Base-by-base conservation (phyloP, 2,329 filamentous ascomycete genomes). In the Alternaria arbusti region DNA sequence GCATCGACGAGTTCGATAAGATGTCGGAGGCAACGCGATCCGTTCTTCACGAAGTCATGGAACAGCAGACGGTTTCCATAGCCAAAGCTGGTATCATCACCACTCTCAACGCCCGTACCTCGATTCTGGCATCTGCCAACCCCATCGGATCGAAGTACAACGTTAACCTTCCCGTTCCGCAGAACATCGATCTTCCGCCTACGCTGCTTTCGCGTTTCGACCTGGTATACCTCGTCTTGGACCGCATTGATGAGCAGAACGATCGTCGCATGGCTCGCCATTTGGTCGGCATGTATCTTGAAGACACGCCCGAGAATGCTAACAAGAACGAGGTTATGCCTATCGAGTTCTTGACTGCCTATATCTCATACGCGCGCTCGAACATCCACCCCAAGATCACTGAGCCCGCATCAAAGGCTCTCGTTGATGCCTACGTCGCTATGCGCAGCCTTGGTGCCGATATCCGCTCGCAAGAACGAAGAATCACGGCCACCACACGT, bases 141-240 rank as follows among this genome's bases (percentile, higher is more conserved):
- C 96, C 96, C 1, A 98, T 99, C 70, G 96, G 96, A 73, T 97
- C 93, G 82, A 94, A 96, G 78, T 99, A 99, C 84, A 98, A 99
- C 80, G 92, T 93, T 3, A 95, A 97, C 74, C 84, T 99, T 23
- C 94, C 96, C 0, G 96, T 99, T 13, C 96, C 96, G 4, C 94
- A 98, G 75, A 99, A 99, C 80, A 99, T 99, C 73, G 96, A 99
- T 76, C 88, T 99, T 9, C 96, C 96, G 1, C 96, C 96, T 0
- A 99, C 96, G 0, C 86, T 99, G 7, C 87, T 99, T 56, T 97
- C 94, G 6, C 91, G 96, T 85, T 99, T 99, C 78, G 96, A 99
- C 79, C 85, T 99, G 7, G 95, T 99, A 54, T 99, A 99, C 77
- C 89, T 99, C 1, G 96, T 99, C 46, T 89, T 99, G 51, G 96